Conservation (phyloP, 345 rosid species). For the Laguncularia racemosa region DNA sequence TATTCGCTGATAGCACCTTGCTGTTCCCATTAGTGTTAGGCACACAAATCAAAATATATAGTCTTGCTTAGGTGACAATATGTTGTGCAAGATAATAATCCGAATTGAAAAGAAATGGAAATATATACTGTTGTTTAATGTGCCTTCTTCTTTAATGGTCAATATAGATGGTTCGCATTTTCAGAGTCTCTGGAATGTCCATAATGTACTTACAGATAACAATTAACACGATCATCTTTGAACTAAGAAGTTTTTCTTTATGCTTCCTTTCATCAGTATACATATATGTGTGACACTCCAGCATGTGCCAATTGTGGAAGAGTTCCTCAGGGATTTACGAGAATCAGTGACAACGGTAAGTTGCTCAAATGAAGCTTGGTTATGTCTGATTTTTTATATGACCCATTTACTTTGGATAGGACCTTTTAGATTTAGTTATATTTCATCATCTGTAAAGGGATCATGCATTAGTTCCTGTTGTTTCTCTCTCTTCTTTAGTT, state of each 20-base stretch:
- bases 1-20: neutral
- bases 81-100: no score
- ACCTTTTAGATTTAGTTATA: no score
- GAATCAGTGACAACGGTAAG: slow-evolving; percentile 80
- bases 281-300: slow-evolving; percentile 89
- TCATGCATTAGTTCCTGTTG: no score
- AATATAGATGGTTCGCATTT: no score
- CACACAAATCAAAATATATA: neutral
- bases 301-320: slow-evolving; percentile 53
- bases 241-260: neutral
- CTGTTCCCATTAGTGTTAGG: neutral
- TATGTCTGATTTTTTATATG: neutral
- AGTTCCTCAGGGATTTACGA: slow-evolving; percentile 59
- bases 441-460: no score
- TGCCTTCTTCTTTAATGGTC: no score
- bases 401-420: no score
- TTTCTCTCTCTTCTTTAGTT: no score
- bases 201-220: neutral
- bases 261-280: slow-evolving; percentile 43
- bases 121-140: no score
- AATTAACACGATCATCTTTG: neutral
- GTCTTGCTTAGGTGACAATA: no score
- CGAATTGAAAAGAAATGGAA: no score
- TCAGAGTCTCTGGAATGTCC: neutral
- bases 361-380: neutral